Percentiles rank a stretch among this genome's conserved stretches.
Evolutionary conservation across 371 early-diverging fungal species (phyloP).

Genomic region (Chytridiales sp.): DNA sequence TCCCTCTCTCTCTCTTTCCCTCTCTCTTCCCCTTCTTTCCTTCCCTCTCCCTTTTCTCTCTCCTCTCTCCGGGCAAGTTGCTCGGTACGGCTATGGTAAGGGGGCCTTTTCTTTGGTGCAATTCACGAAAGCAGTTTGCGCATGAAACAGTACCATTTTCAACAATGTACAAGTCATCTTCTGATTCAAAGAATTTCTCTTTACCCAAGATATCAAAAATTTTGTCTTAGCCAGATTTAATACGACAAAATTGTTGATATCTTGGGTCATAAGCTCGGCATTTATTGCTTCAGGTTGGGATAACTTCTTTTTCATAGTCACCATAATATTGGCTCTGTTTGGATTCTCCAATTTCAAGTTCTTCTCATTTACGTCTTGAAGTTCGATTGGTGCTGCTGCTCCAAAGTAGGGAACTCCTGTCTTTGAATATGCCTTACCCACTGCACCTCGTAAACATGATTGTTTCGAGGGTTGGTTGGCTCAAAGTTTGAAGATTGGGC

Average conservation of each 20-base stretch:
- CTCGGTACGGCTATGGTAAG: no score
- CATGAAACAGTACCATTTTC: not conserved
- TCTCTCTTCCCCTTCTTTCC: no score
- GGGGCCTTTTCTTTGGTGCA: no score
- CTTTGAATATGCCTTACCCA: not conserved
- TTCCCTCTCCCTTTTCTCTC: no score
- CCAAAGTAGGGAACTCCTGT: conserved; percentile 1
- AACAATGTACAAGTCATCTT: conserved; percentile 12
- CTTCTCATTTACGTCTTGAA: no score
- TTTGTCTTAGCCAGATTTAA: conserved; percentile 16
- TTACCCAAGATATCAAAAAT: conserved; percentile 13
- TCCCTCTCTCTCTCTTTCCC: no score
- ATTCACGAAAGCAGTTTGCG: no score
- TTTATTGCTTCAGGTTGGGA: conserved; percentile 4
- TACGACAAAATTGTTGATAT: no score
- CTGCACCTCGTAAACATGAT: conserved; percentile 6
- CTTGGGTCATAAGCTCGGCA: conserved; percentile 9
- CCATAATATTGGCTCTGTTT: conserved; percentile 3
- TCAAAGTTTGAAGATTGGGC: no score
- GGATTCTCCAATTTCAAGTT: conserved; percentile 14
- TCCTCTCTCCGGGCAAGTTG: no score
- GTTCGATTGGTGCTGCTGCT: not conserved
- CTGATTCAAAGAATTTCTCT: conserved; percentile 10
- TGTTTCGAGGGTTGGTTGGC: conserved; percentile 9
- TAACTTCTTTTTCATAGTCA: not conserved